Evolutionary conservation across 352 stramenopile species (phyloP), one percentile per base, ranked within the genome.

Genomic region (Elongisporangium undulatum): DNA sequence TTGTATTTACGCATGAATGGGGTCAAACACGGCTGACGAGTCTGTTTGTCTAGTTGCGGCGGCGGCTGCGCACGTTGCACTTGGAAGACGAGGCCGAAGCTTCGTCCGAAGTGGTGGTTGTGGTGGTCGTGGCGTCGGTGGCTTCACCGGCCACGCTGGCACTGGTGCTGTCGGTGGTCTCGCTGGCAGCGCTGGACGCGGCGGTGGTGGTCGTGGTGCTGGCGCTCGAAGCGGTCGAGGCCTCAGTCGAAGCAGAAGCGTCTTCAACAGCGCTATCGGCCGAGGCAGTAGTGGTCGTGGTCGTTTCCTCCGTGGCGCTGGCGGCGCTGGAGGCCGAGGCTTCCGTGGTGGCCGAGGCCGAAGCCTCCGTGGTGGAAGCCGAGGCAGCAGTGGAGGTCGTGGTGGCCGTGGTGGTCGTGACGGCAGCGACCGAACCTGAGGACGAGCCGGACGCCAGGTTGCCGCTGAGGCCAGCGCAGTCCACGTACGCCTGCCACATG

Each of bases 401-500:
- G 3, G 63, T 58, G 49, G 17, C 49, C 24, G 23, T 45, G 19
- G 61, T 23, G 57, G 38, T 63, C n/a, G 53, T 63, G 8, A 54
- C 53, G 41, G 62, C 52, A 22, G 56, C 59, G 3, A 45, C 34
- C 49, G 19, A 53, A 4, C 49, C 22, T 6, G 20, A 53, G 15
- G 19, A 26, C 5, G 49, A 56, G 2, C 53, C 39, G 21, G 54
- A 38, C 16, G 15, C 58, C 9, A 45, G 34, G 53, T 22, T 54
- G 39, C 34, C 56, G 49, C 76, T 68, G 34, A 73, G 70, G 45
- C 64, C 70, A 26, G 66, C 51, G 24, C 69, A 78, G 58, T 82
- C 69, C 22, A 75, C 68, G 66, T 86, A 87, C 56, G 86, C 67
- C 66, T 89, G 76, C 76, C 74, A 89, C 49, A 65, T 61, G 2